Percentiles rank a stretch among this genome's conserved stretches.
These are phyloP conservation scores for Starmera quercuum DNA, from an alignment of 805 yeast species.

Conservation along the genomic window DNA sequence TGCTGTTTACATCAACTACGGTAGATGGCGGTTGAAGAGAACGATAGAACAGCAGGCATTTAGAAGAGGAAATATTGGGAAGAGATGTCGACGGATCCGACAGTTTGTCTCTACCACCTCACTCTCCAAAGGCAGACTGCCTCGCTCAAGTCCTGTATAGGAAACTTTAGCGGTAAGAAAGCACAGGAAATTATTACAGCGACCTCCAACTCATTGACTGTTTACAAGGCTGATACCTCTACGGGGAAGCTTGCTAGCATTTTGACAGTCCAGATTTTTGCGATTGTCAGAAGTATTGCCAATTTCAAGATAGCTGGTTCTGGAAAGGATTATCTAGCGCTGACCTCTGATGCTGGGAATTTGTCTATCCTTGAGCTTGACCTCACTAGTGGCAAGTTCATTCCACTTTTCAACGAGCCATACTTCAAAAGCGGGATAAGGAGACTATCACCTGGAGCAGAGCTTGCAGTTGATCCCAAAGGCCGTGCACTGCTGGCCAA, in stretches of 20 bases:
- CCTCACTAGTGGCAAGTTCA: slow-evolving; percentile 27
- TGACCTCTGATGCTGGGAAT: slow-evolving; percentile 79
- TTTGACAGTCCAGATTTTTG: slow-evolving; percentile 42
- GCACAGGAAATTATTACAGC: slow-evolving; percentile 59
- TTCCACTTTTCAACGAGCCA: slow-evolving; percentile 53
- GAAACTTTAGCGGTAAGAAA: slow-evolving; percentile 54
- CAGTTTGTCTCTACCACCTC: slow-evolving; percentile 52
- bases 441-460: slow-evolving; percentile 68
- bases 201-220: slow-evolving; percentile 44
- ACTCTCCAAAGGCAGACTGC: slow-evolving; percentile 60
- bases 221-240: slow-evolving; percentile 43
- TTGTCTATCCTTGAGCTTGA: slow-evolving; percentile 45
- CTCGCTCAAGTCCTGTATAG: slow-evolving; percentile 49
- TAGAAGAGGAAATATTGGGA: too few relatives aligned
- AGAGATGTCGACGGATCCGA: slow-evolving; percentile 7
- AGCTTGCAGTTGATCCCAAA: slow-evolving; percentile 60
- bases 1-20: too few relatives aligned
- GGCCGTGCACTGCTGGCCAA: slow-evolving; percentile 63
- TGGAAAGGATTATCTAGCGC: slow-evolving; percentile 47
- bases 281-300: slow-evolving; percentile 45
- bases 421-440: slow-evolving; percentile 69
- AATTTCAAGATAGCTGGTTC: slow-evolving; percentile 47
- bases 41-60: too few relatives aligned
- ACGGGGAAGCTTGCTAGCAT: slow-evolving; percentile 46
- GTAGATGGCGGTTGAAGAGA: too few relatives aligned